These are phyloP conservation scores for Fagopyrum homotropicum DNA, from an alignment of 148 eudicot species.

Conservation along the genomic window DNA sequence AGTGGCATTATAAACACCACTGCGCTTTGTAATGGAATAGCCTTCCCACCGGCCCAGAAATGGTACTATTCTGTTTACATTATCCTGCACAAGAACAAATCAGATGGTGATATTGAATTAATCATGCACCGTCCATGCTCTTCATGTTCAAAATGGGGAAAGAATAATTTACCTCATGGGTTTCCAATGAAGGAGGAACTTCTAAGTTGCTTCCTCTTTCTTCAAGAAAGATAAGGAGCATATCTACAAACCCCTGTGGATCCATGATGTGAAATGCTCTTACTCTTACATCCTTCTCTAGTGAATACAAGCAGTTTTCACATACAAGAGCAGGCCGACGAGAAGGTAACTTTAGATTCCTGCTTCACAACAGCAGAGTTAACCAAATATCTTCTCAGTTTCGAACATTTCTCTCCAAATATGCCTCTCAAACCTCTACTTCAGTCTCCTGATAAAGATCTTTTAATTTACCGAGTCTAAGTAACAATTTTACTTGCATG, in stretches of 20 bases:
- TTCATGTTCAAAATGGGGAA: background rate
- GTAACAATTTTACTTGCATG: background rate
- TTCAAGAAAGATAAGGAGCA: conserved; percentile 87
- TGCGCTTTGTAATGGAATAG: conserved; percentile 72
- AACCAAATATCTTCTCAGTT: background rate
- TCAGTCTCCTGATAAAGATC: background rate
- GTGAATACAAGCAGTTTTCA: conserved; percentile 80
- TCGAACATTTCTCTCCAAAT: background rate
- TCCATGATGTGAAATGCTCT: conserved; percentile 93
- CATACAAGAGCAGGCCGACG: conserved; percentile 79
- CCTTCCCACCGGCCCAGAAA: conserved; percentile 93
- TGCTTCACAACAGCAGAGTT: conserved; percentile 17
- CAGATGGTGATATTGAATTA: background rate
- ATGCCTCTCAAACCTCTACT: background rate
- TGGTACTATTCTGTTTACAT: conserved; percentile 42
- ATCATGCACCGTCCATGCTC: background rate
- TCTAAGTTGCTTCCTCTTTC: conserved; percentile 39
- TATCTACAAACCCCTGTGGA: conserved; percentile 68
- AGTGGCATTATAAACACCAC: conserved; percentile 95
- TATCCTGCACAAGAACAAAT: conserved; percentile 35
- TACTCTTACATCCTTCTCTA: conserved; percentile 59
- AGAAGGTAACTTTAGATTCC: conserved; percentile 91
- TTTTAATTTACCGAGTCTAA: background rate
- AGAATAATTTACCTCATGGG: conserved; percentile 31
- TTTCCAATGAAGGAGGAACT: conserved; percentile 43